A percentile compares a stretch with the other conserved stretches of the same genome.
Evolutionary conservation across 805 yeast genomes (phyloP).

Genomic region (Candida namnaoensis): DNA sequence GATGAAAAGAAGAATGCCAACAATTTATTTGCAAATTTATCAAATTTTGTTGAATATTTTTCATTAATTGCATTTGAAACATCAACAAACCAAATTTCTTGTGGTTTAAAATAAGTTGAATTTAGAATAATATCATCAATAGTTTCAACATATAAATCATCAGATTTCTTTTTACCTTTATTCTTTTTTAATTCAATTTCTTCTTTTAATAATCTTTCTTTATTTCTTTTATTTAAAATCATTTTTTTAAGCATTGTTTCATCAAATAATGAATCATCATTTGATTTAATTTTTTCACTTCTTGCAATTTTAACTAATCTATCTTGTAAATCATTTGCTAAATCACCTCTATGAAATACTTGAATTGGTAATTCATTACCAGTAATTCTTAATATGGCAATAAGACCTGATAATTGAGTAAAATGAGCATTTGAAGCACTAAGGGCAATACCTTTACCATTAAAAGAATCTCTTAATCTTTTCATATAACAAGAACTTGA

Average conservation of each 20-base stretch:
- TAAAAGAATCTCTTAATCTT: constrained; percentile 16
- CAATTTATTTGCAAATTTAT: constrained; percentile 36
- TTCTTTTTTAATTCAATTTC: too few species aligned
- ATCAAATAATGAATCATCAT: neutral
- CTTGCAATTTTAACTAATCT: constrained; percentile 26
- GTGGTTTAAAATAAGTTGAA: too few species aligned
- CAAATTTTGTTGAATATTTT: constrained; percentile 16
- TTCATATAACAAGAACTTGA: constrained; percentile 15
- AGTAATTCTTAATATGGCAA: constrained; percentile 30
- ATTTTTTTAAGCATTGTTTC: too few species aligned
- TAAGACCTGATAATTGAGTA: constrained; percentile 18
- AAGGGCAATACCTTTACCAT: constrained; percentile 26
- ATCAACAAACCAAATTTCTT: constrained; percentile 33
- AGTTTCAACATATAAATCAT: neutral
- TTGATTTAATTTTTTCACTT: constrained; percentile 2
- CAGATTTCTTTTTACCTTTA: too few species aligned
- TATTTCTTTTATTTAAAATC: too few species aligned
- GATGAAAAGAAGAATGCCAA: constrained; percentile 38
- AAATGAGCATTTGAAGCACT: constrained; percentile 21
- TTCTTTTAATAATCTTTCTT: too few species aligned
- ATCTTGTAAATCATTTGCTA: constrained; percentile 21
- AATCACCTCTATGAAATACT: constrained; percentile 26
- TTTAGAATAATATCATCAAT: constrained; percentile 13
- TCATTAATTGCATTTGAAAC: constrained; percentile 14
- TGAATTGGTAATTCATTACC: constrained; percentile 32